Conservation (phyloP, 2,329 filamentous ascomycete species). For the Venturia carpophila region DNA sequence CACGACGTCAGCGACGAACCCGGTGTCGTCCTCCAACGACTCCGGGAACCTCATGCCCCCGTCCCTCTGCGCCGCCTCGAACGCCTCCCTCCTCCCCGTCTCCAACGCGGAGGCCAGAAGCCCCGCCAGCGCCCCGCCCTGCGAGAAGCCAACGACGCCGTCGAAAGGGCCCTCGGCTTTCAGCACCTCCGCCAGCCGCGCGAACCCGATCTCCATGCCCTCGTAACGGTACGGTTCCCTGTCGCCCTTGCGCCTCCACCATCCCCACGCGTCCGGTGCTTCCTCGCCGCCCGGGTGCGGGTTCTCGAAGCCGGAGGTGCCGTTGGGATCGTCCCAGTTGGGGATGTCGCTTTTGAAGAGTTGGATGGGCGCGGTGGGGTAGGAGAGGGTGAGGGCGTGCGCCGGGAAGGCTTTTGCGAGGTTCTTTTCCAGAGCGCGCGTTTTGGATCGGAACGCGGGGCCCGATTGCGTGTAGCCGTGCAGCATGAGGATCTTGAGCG, state of each 20-base stretch:
- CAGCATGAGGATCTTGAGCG: constrained; percentile 43
- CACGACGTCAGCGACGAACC: constrained; percentile 28
- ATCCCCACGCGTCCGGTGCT: constrained; percentile 64
- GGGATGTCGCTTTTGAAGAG: constrained; percentile 41
- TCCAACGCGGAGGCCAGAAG: constrained; percentile 70
- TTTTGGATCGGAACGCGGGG: constrained; percentile 76
- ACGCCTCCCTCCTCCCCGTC: constrained; percentile 39
- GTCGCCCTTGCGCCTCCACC: constrained; percentile 68
- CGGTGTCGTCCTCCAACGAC: constrained; percentile 36
- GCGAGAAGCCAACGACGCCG: constrained; percentile 73
- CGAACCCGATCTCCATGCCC: constrained; percentile 61
- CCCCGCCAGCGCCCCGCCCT: constrained; percentile 65
- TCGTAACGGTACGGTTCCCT: constrained; percentile 51
- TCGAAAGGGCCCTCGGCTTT: constrained; percentile 60
- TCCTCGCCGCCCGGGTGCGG: constrained; percentile 40
- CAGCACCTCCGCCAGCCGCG: constrained; percentile 53
- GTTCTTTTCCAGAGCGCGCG: constrained; percentile 74
- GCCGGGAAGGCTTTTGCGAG: constrained; percentile 64
- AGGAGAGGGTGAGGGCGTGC: constrained; percentile 38
- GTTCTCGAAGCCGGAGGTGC: constrained; percentile 20
- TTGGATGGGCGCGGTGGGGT: constrained; percentile 39
- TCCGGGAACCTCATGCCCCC: constrained; percentile 47
- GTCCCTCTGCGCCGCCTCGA: constrained; percentile 34
- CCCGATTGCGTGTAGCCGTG: constrained; percentile 86
- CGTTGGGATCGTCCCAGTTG: constrained; percentile 52